Base-by-base conservation (phyloP, 768 basidiomycete genomes). In the Rhizopogon vesiculosus region DNA sequence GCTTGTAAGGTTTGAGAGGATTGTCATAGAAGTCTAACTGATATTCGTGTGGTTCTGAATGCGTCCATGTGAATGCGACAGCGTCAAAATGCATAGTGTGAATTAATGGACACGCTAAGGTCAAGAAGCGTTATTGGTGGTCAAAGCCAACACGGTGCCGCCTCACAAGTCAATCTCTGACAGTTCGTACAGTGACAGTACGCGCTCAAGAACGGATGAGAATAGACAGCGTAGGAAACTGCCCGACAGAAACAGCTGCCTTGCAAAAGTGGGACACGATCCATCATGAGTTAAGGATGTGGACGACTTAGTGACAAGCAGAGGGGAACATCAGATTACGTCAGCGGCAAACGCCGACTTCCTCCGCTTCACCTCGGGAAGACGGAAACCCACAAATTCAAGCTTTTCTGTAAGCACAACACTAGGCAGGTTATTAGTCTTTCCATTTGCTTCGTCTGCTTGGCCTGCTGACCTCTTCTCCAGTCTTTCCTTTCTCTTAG, bases 131-230 rank as follows among this genome's bases (percentile, higher is more conserved):
- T 40, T 43, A 48, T 19, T 40, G 41, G 60, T 57, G 51, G 41
- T 54, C 50, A 25, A 41, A 25, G 45, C 12, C 38, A 22, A 51
- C 31, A 3, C 15, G 51, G 41, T 29, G 28, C 35, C 35, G 46
- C 57, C 73, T 55, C 63, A 79, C 85, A 82, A 59, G 70, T 80
- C 50, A 86, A 64, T 41, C 78, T 72, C 66, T 88, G 87, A 62
- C 87, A 89, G n/a, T 78, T 66, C 3, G 82, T 83, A 63, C 87
- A 89, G 62, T 89, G 87, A 59, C 85, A 88, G 62, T 82, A 87
- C 5, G 82, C 85, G 58, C 79, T 80, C 35, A 82, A 69, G 3
- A 80, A 59, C 0, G 86, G 84, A 35, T 64, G 66, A 1, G 80
- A 80, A 10, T 65, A 66, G 2, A 84, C 72, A 45, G 72, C 57